Percentiles rank a stretch among this genome's conserved stretches.
phyloP scores from a whole-genome alignment of 306 rosid species.

The Rosa persica region DNA sequence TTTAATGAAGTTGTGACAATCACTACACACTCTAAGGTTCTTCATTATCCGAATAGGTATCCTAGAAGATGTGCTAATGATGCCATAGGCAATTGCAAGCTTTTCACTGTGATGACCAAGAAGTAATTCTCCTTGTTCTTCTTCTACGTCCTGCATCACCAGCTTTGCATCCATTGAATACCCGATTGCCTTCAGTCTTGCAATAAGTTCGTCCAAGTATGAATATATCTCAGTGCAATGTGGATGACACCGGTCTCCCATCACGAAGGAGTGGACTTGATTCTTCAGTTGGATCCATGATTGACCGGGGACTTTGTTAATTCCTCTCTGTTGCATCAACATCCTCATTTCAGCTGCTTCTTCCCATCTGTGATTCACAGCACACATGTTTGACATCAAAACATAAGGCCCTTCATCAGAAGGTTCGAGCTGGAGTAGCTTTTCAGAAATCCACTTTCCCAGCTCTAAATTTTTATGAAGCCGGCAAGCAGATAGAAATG shows the following conservation, averaged over 20 bases:
- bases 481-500: constrained; percentile 70
- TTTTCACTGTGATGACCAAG: constrained; percentile 78
- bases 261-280: constrained; percentile 58
- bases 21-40: constrained; percentile 64
- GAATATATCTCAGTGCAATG: constrained; percentile 47
- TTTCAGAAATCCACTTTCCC: constrained; percentile 72
- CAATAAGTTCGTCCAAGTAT: constrained; percentile 51
- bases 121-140: constrained; percentile 70
- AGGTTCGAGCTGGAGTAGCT: constrained; percentile 57
- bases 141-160: constrained; percentile 77
- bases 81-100: constrained; percentile 58
- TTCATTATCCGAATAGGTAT: constrained; percentile 68
- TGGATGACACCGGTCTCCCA: constrained; percentile 63
- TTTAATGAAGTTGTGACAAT: constrained; percentile 74
- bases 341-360: constrained; percentile 68
- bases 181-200: constrained; percentile 73
- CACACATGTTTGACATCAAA: constrained; percentile 65
- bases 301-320: constrained; percentile 73
- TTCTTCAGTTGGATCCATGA: constrained; percentile 79
- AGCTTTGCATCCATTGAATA: constrained; percentile 47
- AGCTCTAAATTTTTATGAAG: constrained; percentile 62
- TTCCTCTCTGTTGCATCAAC: constrained; percentile 67
- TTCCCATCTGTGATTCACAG: constrained; percentile 58
- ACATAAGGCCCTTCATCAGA: constrained; percentile 65
- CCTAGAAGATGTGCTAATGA: constrained; percentile 42